phyloP scores from a whole-genome alignment of 176 grass and related monocot species.

The Otatea glauca region DNA sequence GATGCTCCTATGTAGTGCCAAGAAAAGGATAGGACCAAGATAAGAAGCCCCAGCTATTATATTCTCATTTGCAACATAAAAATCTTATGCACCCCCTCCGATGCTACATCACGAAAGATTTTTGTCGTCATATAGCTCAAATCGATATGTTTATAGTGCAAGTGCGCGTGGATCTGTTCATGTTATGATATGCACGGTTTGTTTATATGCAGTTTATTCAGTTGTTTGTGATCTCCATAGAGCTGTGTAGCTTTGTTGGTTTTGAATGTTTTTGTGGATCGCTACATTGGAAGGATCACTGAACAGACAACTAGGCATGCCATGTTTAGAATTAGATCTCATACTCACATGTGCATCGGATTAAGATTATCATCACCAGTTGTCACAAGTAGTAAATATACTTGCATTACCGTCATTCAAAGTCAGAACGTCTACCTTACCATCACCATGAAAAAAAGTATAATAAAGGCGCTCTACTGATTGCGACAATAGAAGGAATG shows the following conservation, averaged over 20 bases:
- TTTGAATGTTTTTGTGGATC: slow-evolving; percentile 60
- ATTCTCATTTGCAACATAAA: slow-evolving; percentile 51
- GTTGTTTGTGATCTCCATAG: slow-evolving; percentile 34
- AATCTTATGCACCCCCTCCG: slow-evolving; percentile 28
- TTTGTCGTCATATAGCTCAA: neutral
- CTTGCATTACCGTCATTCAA: slow-evolving; percentile 30
- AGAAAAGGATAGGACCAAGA: slow-evolving; percentile 66
- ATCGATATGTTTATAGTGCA: neutral
- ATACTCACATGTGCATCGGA: slow-evolving; percentile 53
- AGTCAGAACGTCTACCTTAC: slow-evolving; percentile 37
- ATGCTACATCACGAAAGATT: neutral
- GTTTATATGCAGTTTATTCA: slow-evolving; percentile 1
- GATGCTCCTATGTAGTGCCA: slow-evolving; percentile 67
- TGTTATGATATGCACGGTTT: slow-evolving; percentile 7
- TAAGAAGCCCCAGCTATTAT: slow-evolving; percentile 67
- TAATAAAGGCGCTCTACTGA: neutral
- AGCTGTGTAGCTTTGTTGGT: slow-evolving; percentile 39
- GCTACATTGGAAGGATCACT: slow-evolving; percentile 52
- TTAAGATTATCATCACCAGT: slow-evolving; percentile 56
- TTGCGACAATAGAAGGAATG: slow-evolving; percentile 13
- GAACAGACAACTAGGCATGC: slow-evolving; percentile 59
- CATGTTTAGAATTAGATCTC: slow-evolving; percentile 52
- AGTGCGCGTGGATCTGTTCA: neutral
- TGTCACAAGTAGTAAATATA: slow-evolving; percentile 46
- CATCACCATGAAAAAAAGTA: slow-evolving; percentile 21